A percentile compares a stretch with the other conserved stretches of the same genome.
Conservation (phyloP, 805 yeast genomes). For the Hanseniaspora pseudoguilliermondii region DNA sequence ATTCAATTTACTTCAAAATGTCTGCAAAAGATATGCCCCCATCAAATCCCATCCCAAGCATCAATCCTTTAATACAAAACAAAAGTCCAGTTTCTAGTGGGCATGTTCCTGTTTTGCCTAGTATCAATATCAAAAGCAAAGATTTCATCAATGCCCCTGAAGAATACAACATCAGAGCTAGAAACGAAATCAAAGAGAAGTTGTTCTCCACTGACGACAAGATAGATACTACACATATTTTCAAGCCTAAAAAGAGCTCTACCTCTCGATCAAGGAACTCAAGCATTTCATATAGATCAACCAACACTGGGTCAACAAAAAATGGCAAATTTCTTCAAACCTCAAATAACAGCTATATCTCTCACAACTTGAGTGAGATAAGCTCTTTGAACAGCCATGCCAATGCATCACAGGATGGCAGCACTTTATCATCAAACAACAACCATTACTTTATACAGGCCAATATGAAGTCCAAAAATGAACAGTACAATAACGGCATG, state of each 20-base stretch:
- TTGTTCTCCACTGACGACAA: conserved; percentile 14
- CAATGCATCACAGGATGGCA: background rate
- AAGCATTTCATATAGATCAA: background rate
- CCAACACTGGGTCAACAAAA: background rate
- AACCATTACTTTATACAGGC: conserved; percentile 11
- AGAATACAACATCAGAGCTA: conserved; percentile 27
- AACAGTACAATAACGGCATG: background rate
- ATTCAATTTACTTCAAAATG: background rate
- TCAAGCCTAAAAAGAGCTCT: background rate
- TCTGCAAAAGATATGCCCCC: background rate
- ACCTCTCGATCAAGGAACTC: background rate
- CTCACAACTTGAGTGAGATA: conserved; percentile 10
- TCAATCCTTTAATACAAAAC: background rate
- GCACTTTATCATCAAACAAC: background rate
- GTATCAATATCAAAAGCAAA: conserved; percentile 2
- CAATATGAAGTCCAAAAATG: background rate
- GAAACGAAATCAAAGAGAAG: conserved; percentile 26
- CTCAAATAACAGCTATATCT: conserved; percentile 4
- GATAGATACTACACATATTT: background rate
- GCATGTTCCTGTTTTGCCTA: background rate
- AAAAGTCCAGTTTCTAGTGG: background rate
- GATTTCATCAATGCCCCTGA: conserved; percentile 27
- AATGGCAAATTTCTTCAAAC: conserved; percentile 4
- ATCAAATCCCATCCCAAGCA: background rate
- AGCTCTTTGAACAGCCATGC: conserved; percentile 5